These are phyloP conservation scores for Gaultheria prostrata DNA, from an alignment of 148 eudicot species.

Conservation along the genomic window DNA sequence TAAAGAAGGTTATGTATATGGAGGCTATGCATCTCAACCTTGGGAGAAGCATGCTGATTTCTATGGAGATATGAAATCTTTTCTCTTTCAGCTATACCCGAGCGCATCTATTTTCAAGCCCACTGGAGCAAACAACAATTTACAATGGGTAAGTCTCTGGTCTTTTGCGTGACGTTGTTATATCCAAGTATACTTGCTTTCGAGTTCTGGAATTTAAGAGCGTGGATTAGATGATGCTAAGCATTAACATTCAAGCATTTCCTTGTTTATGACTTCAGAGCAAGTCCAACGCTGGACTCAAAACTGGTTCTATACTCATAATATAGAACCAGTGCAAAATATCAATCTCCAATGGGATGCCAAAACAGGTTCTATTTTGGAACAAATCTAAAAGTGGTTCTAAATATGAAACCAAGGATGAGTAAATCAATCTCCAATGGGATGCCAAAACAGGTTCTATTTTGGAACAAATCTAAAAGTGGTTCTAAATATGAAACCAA, in stretches of 20 bases:
- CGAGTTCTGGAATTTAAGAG: background rate
- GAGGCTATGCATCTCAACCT: constrained; percentile 94
- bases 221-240: background rate
- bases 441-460: too few relatives aligned
- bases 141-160: constrained; percentile 75
- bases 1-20: constrained; percentile 76
- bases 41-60: constrained; percentile 93
- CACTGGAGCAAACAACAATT: constrained; percentile 78
- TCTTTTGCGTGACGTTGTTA: background rate
- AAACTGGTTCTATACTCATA: too few relatives aligned
- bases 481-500: too few relatives aligned
- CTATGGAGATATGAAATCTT: constrained; percentile 87
- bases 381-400: too few relatives aligned
- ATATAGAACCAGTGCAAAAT: too few relatives aligned
- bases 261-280: background rate
- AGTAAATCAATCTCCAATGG: too few relatives aligned
- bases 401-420: too few relatives aligned
- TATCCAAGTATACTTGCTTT: background rate
- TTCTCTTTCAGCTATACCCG: constrained; percentile 82
- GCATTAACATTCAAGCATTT: background rate
- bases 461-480: too few relatives aligned
- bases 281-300: too few relatives aligned
- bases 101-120: constrained; percentile 72
- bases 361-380: too few relatives aligned
- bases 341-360: too few relatives aligned